Conservation (phyloP, 805 yeast genomes). For the Debaryomyces castellii region DNA sequence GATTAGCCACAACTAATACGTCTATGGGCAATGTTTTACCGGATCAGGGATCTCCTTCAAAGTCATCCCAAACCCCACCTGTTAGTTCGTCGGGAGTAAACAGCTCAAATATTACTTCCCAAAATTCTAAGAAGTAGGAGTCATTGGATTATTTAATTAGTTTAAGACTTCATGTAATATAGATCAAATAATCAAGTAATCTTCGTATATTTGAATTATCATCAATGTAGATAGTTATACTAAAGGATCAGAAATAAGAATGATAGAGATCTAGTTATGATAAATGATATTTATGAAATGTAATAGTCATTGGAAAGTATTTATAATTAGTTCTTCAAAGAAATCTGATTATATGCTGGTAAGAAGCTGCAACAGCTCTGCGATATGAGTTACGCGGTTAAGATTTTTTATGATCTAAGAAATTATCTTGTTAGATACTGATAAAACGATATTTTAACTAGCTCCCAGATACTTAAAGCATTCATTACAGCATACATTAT, state of each 20-base stretch:
- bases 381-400: too few species aligned
- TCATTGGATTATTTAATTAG: neutral
- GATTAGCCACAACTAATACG: conserved; percentile 5
- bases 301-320: too few species aligned
- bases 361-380: neutral
- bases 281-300: too few species aligned
- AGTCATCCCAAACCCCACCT: conserved; percentile 3
- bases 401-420: neutral
- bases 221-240: too few species aligned
- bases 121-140: neutral
- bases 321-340: too few species aligned
- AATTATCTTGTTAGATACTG: too few species aligned
- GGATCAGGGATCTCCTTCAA: conserved; percentile 2
- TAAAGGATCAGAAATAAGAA: too few species aligned
- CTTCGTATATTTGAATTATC: too few species aligned
- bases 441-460: neutral
- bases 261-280: too few species aligned
- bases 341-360: too few species aligned
- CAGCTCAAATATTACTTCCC: neutral
- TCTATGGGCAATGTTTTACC: neutral
- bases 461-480: neutral
- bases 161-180: neutral
- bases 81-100: neutral
- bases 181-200: too few species aligned
- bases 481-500: neutral